phyloP scores from a whole-genome alignment of 2,329 filamentous ascomycete genomes.

The Hymenotorrendiella dingleyae region DNA sequence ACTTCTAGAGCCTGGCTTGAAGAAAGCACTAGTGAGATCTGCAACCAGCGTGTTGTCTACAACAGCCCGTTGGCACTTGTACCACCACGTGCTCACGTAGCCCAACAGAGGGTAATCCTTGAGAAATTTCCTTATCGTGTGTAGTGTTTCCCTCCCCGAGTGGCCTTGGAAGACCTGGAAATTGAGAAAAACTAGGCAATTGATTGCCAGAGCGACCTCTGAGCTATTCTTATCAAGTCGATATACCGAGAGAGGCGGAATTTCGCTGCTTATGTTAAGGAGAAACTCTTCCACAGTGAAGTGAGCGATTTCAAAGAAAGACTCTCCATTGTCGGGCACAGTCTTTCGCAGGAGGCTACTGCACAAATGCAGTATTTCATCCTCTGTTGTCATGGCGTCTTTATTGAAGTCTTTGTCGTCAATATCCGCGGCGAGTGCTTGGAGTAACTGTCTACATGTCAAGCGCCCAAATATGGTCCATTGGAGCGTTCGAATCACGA shows the following conservation, averaged over 20 bases:
- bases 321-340: neutral
- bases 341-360: conserved; percentile 22
- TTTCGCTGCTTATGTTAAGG: conserved; percentile 2
- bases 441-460: conserved; percentile 5
- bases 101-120: no score
- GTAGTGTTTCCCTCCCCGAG: no score
- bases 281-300: conserved; percentile 26
- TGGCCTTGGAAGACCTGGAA: no score
- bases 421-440: conserved; percentile 18
- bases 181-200: no score
- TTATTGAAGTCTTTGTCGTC: conserved; percentile 10
- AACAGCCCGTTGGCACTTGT: no score
- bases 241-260: neutral
- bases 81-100: no score
- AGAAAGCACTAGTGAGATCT: no score
- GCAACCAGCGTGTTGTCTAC: no score
- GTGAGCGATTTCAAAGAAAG: conserved; percentile 21
- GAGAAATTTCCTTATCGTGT: no score
- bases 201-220: no score
- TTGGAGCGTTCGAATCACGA: conserved; percentile 16
- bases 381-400: conserved; percentile 9
- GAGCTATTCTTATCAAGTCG: no score
- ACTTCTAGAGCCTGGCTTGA: no score
- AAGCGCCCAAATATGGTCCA: conserved; percentile 13
- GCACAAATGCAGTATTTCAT: conserved; percentile 16